Evolutionary conservation across 371 early-diverging fungal species (phyloP), one percentile per base, ranked within the genome.

Genomic region (Apophysomyces sp.): DNA sequence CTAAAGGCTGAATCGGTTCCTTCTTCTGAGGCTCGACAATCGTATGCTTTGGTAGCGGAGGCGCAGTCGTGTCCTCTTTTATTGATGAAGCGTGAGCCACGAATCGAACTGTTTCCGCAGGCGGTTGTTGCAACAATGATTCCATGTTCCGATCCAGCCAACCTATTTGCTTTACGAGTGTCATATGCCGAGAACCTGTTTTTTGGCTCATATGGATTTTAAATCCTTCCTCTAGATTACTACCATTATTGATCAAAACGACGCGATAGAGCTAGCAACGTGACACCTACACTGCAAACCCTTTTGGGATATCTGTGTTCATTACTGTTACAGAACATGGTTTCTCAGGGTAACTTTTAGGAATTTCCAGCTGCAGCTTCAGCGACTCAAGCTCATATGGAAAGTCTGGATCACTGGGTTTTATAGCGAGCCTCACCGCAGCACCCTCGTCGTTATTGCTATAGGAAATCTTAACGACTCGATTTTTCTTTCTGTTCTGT

Each of bases 361-460:
- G 88, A 18, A 89, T 68, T 16, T 51, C 58, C 5, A 90, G 61
- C 30, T 80, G 77, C 12, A 89, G 41, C 41, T 74, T 66, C 13
- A 90, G 80, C n/a, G 73, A 49, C 15, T 82, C 82, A 40, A 91
- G 78, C 40, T 91, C 91, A 66, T 81, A 91, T 1, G 91, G 90
- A 62, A 91, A 91, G 61, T 91, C 91, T 27, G 91, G 91, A 66
- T 91, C 91, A 5, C 83, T 78, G 0, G 89, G 89, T 11, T 68
- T 62, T 30, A 91, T 66, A 18, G 78, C 75, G 12, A 87, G 63
- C 58, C 78, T 61, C 13, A 78, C 72, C 2, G 66, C 39, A 0
- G 74, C 73, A 30, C 66, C 67, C 9, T 67, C 37, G 0, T 69
- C 60, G 6, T 53, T 57, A 2, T 74, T 65, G 24, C 74, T 72